Percentiles rank a stretch among this genome's conserved stretches.
These are phyloP conservation scores for Imleria badia DNA, from an alignment of 768 basidiomycete genomes.

Conservation along the genomic window DNA sequence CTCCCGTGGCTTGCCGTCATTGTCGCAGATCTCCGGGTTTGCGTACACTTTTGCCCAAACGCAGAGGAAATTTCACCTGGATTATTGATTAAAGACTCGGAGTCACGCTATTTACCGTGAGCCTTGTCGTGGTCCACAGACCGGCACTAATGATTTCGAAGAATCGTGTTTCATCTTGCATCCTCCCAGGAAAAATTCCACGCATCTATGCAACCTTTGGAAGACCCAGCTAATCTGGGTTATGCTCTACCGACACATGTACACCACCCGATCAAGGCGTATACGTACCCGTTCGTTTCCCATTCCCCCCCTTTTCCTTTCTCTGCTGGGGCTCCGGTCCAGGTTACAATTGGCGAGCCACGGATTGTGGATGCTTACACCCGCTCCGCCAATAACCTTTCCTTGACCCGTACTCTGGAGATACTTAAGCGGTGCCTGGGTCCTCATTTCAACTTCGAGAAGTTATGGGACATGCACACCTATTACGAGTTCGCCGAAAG, in stretches of 20 bases:
- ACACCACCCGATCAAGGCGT: constrained; percentile 30
- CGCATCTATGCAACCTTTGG: constrained; percentile 27
- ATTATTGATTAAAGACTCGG: constrained; percentile 27
- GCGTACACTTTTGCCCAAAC: constrained; percentile 37
- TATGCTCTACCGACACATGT: constrained; percentile 25
- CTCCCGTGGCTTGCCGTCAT: constrained; percentile 3
- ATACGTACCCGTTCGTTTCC: constrained; percentile 38
- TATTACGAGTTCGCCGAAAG: constrained; percentile 45
- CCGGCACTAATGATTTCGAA: constrained; percentile 11
- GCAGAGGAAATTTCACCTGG: constrained; percentile 23
- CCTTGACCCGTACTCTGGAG: constrained; percentile 40
- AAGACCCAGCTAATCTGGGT: constrained; percentile 22
- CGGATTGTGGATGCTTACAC: constrained; percentile 31
- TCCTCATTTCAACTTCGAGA: constrained; percentile 45
- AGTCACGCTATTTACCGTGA: constrained; percentile 31
- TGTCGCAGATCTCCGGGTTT: constrained; percentile 24
- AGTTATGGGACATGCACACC: constrained; percentile 47
- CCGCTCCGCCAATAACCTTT: constrained; percentile 38
- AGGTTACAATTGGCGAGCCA: constrained; percentile 16
- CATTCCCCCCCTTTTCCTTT: constrained; percentile 40
- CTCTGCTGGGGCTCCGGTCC: constrained; percentile 31
- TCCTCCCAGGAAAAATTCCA: constrained; percentile 37
- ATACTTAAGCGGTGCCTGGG: constrained; percentile 38
- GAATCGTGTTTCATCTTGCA: constrained; percentile 37
- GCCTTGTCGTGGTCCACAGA: not conserved